Conservation (phyloP, 2,329 filamentous ascomycete species). For the Penicillium sp. region DNA sequence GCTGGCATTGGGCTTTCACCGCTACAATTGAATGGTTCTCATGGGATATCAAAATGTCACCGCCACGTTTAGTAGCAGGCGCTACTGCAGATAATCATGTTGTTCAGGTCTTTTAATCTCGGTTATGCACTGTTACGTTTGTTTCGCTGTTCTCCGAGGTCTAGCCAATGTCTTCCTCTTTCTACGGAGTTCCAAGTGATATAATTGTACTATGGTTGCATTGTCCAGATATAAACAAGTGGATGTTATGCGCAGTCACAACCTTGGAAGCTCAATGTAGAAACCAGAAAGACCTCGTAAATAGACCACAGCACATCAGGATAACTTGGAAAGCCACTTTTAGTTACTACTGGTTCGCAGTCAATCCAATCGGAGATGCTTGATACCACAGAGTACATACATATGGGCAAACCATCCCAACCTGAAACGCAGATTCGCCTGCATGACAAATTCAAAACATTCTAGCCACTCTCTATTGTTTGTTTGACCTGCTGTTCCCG, state of each 20-base stretch:
- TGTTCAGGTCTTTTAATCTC: neutral
- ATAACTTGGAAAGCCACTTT: neutral
- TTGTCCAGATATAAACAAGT: conserved; percentile 2
- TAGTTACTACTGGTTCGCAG: conserved; percentile 1
- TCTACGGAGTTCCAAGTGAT: neutral
- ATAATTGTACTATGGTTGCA: neutral
- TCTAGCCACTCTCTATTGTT: conserved; percentile 3
- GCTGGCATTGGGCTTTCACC: conserved; percentile 20
- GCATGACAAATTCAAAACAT: neutral
- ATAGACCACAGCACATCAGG: too few relatives aligned
- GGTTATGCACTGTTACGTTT: conserved; percentile 5
- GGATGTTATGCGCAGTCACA: neutral
- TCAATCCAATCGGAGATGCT: conserved; percentile 12
- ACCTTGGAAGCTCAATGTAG: neutral
- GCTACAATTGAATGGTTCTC: conserved; percentile 17
- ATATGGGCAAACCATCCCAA: conserved; percentile 4
- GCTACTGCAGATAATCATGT: conserved; percentile 24
- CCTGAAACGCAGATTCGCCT: conserved; percentile 6
- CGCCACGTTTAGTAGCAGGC: conserved; percentile 23
- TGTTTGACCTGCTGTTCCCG: conserved; percentile 4
- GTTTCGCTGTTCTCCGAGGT: neutral
- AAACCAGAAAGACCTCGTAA: conserved; percentile 1
- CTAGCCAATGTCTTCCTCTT: neutral
- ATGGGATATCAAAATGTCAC: conserved; percentile 22
- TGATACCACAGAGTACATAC: neutral